Base-by-base conservation (phyloP, 2,329 filamentous ascomycete species). In the Colletotrichum chrysophilum region DNA sequence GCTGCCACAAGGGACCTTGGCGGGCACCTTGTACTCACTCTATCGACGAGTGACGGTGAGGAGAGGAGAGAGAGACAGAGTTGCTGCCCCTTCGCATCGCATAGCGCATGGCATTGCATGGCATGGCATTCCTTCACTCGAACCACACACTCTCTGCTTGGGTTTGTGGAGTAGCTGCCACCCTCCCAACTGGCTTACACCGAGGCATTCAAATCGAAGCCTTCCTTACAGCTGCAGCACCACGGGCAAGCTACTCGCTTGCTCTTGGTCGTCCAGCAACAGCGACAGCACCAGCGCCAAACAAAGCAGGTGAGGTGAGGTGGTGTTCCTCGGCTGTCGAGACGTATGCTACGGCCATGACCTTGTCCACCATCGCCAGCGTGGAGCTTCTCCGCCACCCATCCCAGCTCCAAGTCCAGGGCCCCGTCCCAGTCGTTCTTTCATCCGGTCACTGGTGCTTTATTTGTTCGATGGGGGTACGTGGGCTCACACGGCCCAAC, bases 351-450 rank as follows among this genome's bases (percentile, higher is more conserved):
- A 70, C 55, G 64, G 60, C 67, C 62, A 60, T 56, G 43, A 65
- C 66, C 56, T 48, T 74, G 66, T 56, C 30, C 18, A 34, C 58
- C 26, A 34, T 74, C 66, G 34, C 43, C 48, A 30, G 66, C 38
- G 38, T 67, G 64, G 73, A 67, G 62, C 62, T 67, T 75, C 72
- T 71, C 72, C 68, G 28, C 69, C 69, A 67, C 68, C 38, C 61
- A 34, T 26, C n/a, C 28, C 43, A 21, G 36, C 34, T 43, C 67
- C 52, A 55, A 68, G 67, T 74, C 48, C 55, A 66, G 52, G 61
- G 67, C 43, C 36, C 66, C 56, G 58, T 58, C 60, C 28, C 55
- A 56, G 24, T 71, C 56, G 43, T 70, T 34, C 68, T 36, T 62
- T 69, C 68, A 30, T 71, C 64, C 30, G 56, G 67, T 52, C 28